Base-by-base conservation (phyloP, 805 yeast species). In the Starmerella stigmatis region DNA sequence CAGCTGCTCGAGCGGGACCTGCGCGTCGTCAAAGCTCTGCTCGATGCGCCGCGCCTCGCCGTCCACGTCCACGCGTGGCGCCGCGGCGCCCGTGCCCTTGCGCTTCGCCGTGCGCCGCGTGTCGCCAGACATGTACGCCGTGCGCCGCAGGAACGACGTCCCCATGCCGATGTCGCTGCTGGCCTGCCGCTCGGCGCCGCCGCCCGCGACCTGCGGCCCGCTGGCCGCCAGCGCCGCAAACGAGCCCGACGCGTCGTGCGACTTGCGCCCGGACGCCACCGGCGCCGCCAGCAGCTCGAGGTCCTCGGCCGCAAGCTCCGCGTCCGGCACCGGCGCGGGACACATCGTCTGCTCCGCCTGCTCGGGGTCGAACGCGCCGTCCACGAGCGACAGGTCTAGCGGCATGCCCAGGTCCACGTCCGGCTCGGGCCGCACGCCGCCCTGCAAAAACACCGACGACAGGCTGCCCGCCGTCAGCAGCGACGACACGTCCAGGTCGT, bases 111-210 rank as follows among this genome's bases (percentile, higher is more conserved):
- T 11, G 23, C 60, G 57, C 44, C 64, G 59, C 44, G 71, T 71
- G 42, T 76, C 79, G 29, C 82, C 76, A 10, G 94, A 75, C 48
- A 86, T 81, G 61, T 89, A 89, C 60, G 92, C 97, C 0, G 98
- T 89, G 67, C 97, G 78, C 10, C 55, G 48, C 45, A 52, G 37
- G 46, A 52, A 52, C 29, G 55, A 44, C 12, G 52, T 51, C 31
- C 54, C 54, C 34, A 50, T 45, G 10, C 54, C 54, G 25, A 50
- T 50, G 37, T 50, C 54, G 38, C 47, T 50, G 15, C 46, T 25
- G 15, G 29, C 20, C 19, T 27, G 27, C 43, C 28, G 20, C 44
- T 29, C 36, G 26, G 27, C 11, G 37, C 10, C 37, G 26, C 34
- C 17, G 19, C 39, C 30, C 20, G 10, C 23, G n/a, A 38, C 45